Evolutionary conservation across 345 rosid genomes (phyloP).

Genomic region (Hevea brasiliensis): DNA sequence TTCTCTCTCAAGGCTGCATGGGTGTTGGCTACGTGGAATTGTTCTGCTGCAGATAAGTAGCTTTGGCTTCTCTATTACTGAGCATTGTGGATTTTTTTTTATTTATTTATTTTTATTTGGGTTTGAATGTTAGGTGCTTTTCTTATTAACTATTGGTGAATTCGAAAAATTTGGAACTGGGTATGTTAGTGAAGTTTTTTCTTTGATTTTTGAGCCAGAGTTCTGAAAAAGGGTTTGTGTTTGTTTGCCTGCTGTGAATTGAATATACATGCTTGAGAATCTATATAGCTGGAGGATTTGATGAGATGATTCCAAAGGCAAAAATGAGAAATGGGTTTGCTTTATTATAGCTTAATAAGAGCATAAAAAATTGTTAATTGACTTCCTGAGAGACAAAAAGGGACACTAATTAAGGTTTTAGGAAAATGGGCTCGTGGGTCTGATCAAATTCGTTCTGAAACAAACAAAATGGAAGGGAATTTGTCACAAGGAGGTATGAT

Average conservation of each 20-base stretch:
- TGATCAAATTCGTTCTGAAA: slow-evolving; percentile 18
- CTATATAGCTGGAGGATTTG: neutral
- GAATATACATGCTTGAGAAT: slow-evolving; percentile 4
- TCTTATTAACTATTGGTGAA: neutral
- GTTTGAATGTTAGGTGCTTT: neutral
- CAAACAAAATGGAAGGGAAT: slow-evolving; percentile 61
- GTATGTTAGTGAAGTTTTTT: too few species aligned
- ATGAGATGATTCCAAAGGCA: neutral
- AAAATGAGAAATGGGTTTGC: slow-evolving; percentile 12
- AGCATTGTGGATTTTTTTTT: neutral
- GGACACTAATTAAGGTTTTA: slow-evolving; percentile 13
- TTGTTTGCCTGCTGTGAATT: slow-evolving; percentile 2
- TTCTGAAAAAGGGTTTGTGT: slow-evolving; percentile 3
- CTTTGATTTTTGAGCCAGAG: neutral
- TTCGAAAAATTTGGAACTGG: neutral
- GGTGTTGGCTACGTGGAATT: neutral
- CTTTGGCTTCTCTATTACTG: neutral
- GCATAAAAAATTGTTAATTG: neutral
- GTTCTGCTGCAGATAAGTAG: slow-evolving; percentile 19
- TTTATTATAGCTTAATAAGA: neutral
- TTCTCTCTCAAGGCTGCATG: neutral
- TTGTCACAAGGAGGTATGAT: slow-evolving; percentile 65
- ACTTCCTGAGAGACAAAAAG: neutral
- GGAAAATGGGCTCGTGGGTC: slow-evolving; percentile 18
- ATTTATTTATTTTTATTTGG: neutral